Base-by-base conservation (phyloP, 2,329 filamentous ascomycete species). In the Alternaria consortialis region DNA sequence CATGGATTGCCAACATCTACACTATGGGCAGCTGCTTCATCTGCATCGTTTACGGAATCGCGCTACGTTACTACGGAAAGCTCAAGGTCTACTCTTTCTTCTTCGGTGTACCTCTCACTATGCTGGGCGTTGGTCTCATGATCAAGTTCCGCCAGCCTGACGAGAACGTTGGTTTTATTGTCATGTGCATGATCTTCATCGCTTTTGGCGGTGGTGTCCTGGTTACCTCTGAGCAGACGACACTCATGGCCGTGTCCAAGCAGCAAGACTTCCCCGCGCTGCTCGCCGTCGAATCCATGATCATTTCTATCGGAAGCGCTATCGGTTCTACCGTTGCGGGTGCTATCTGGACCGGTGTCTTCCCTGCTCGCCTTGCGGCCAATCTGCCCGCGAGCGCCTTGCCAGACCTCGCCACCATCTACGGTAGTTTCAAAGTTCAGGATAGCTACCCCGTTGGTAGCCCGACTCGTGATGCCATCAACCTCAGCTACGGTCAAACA, bases 331-430 rank as follows among this genome's bases (percentile, higher is more conserved):
- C 88, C 7, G 83, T 91, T 48, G 84, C 88, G 1, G 84, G 84
- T 0, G 88, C 88, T 9, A 86, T 91, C 63, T 91, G 88, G 88
- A 87, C 85, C 0, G 82, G 84, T 61, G 83, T 85, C 1, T 86
- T 91, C 68, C 84, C 83, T 5, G 75, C 79, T 17, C 82, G 83
- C 11, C 80, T 90, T 13, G 68, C 60, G 42, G 56, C 52, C 2
- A 67, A 72, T 20, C 79, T 90, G 1, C 87, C 87, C 9, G 62
- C 80, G 1, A 74, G 77, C 2, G 74, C 69, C 27, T 77, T 81
- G 70, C 69, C 71, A 40, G 81, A 78, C 40, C 66, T 74, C 31
- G 37, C 66, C 0, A 58, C 39, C 1, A 81, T 90, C 56, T 87
- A 87, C 62, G 82, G 83, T 31, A 81, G 82, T 64, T 68, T 90